A percentile compares a stretch with the other conserved stretches of the same genome.
These are phyloP conservation scores for Metschnikowia hibisci DNA, from an alignment of 805 yeast species.

Conservation along the genomic window DNA sequence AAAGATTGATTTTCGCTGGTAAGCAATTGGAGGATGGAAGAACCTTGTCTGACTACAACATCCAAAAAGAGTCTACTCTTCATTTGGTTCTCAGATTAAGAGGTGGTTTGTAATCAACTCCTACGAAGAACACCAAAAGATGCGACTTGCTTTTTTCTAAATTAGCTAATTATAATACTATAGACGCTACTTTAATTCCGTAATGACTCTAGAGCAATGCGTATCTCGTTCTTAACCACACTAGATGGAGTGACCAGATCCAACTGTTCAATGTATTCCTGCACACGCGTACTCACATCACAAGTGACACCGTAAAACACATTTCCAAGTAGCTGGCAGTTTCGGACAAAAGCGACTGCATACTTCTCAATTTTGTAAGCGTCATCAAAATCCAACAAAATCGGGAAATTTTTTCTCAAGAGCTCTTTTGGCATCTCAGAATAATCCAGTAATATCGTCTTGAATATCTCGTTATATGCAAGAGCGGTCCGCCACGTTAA, in stretches of 20 bases:
- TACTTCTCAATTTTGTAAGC: conserved; percentile 21
- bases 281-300: background rate
- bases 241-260: conserved; percentile 17
- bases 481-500: conserved; percentile 61
- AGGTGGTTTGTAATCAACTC: conserved; percentile 67
- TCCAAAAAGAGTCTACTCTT: conserved; percentile 94
- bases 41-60: conserved; percentile 96
- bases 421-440: background rate
- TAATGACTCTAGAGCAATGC: conserved; percentile 8
- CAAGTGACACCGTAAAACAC: background rate
- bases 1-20: no score
- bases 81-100: conserved; percentile 96
- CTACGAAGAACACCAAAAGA: conserved; percentile 1
- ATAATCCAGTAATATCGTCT: conserved; percentile 5
- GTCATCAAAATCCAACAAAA: conserved; percentile 20
- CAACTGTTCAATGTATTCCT: background rate
- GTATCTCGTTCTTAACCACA: conserved; percentile 17
- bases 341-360: conserved; percentile 41
- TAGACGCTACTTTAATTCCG: background rate
- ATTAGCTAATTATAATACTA: conserved; percentile 1
- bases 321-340: conserved; percentile 19
- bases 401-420: conserved; percentile 7
- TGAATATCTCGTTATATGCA: conserved; percentile 41
- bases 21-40: conserved; percentile 72
- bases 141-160: conserved; percentile 1